Base-by-base conservation (phyloP, 1,139 yeast genomes). In the Wickerhamomyces sp. region DNA sequence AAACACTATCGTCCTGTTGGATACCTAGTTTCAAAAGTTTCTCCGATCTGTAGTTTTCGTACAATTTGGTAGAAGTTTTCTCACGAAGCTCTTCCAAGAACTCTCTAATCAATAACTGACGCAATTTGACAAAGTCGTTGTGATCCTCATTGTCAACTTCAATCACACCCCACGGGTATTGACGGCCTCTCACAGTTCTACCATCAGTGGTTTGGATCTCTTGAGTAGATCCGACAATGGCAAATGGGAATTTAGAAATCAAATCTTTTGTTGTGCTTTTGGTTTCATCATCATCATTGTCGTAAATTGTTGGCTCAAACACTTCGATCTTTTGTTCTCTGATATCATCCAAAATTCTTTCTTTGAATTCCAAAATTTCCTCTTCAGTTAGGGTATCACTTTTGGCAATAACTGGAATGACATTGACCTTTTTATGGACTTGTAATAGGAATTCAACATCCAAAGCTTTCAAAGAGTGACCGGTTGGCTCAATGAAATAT, bases 81-180 rank as follows among this genome's bases (percentile, higher is more conserved):
- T 91, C 98, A 57, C 89, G 84, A 54, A 93, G 75, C 60, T 91
- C 98, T 63, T 89, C 97, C 73, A 93, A 71, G 62, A 83, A 91
- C 61, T 83, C 85, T 67, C 95, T 80, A 46, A 93, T 74, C 57
- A 93, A 74, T 58, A 93, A 71, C 61, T 91, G 95, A 54, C 96
- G 85, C 57, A 93, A 76, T 61, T 80, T 80, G 51, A 84, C 79
- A 60, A 93, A 93, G 64, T 93, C 99, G 59, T 91, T 85, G 60
- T 93, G 97, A 35, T 78, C 78, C 62, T 87, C 94, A 60, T 91
- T 91, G 60, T 89, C 97, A 46, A 93, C 94, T 63, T 91, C 97
- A 34, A 91, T 97, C 36, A 86, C 70, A 29, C 98, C 98, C 98
- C 98, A 91, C 44, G 95, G 89, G 58, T 91, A 91, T 59, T 86